These are phyloP conservation scores for Pseudogymnoascus sp. DNA, from an alignment of 2,329 filamentous ascomycete genomes.

Conservation along the genomic window DNA sequence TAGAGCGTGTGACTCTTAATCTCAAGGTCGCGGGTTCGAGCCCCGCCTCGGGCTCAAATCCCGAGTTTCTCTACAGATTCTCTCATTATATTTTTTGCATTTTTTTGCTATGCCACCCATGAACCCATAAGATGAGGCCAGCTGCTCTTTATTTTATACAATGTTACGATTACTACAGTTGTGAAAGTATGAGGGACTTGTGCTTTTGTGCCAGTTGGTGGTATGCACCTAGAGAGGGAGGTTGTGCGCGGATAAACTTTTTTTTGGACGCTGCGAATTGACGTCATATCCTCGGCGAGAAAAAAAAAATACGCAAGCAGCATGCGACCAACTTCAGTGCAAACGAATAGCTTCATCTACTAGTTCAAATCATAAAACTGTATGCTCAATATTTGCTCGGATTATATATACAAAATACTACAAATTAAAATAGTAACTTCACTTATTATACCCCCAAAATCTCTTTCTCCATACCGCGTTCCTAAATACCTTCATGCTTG, in stretches of 20 bases:
- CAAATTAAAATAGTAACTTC: neutral
- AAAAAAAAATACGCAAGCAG: neutral
- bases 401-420: neutral
- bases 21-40: too few species aligned
- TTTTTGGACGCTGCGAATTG: neutral
- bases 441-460: neutral
- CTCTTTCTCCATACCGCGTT: slow-evolving; percentile 13
- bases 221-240: neutral
- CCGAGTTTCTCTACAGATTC: slow-evolving; percentile 11
- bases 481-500: neutral
- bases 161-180: neutral
- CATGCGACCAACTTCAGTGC: neutral
- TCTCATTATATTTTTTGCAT: neutral
- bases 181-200: neutral
- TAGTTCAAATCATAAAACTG: neutral
- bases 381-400: neutral
- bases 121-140: too few species aligned
- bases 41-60: slow-evolving; percentile 10
- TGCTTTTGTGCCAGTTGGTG: neutral
- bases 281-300: neutral
- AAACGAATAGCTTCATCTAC: neutral
- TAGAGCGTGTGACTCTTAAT: too few species aligned
- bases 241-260: neutral
- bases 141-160: neutral
- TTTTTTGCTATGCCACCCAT: neutral